These are phyloP conservation scores for Pestalotiopsis sp. DNA, from an alignment of 2,329 filamentous ascomycete species.

Conservation along the genomic window DNA sequence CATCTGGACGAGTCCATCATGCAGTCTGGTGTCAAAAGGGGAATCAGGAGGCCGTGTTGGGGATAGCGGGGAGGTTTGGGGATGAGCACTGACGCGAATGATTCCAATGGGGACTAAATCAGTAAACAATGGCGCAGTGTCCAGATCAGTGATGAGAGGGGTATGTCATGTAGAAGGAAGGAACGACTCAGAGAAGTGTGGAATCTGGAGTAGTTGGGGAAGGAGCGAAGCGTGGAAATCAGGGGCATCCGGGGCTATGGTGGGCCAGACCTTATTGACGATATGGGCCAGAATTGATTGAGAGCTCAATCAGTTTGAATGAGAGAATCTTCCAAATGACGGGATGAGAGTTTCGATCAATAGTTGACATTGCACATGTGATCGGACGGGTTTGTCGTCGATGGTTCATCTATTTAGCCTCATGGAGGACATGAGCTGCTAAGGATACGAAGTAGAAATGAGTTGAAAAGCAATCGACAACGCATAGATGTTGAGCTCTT, in stretches of 20 bases:
- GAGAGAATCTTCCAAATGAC: too few species aligned
- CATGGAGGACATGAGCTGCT: too few species aligned
- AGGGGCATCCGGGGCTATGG: neutral
- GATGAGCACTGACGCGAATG: neutral
- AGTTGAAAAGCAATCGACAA: too few species aligned
- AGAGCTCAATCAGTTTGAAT: too few species aligned
- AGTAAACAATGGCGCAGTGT: neutral
- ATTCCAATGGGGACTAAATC: neutral
- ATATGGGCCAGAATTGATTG: too few species aligned
- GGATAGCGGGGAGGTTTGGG: neutral
- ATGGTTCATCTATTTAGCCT: too few species aligned
- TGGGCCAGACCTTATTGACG: neutral
- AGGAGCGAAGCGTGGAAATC: neutral
- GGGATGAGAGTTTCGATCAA: too few species aligned
- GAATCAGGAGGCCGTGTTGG: neutral
- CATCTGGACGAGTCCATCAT: neutral
- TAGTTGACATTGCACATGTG: too few species aligned
- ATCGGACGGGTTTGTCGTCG: too few species aligned
- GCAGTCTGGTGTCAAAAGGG: neutral
- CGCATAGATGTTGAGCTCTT: too few species aligned
- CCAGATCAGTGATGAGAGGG: too few species aligned
- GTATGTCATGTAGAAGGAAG: neutral
- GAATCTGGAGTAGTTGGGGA: neutral
- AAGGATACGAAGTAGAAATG: too few species aligned
- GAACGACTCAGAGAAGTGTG: neutral